Conservation (phyloP, 805 yeast genomes). For the Helenozyma baotianmanensis region DNA sequence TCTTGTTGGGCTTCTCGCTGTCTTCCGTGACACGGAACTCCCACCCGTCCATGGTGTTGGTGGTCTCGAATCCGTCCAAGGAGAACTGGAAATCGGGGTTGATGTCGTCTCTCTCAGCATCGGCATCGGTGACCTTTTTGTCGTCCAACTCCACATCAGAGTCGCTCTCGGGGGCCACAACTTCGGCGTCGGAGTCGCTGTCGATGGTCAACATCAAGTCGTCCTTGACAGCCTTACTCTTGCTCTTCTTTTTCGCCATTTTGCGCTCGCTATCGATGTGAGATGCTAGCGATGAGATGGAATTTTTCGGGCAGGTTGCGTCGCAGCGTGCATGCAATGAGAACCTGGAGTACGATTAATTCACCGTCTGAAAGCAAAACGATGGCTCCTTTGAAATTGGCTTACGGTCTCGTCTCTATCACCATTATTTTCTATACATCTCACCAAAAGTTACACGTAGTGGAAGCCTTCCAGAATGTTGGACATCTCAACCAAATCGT, state of each 20-base stretch:
- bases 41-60: slow-evolving; percentile 69
- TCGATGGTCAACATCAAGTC: slow-evolving; percentile 77
- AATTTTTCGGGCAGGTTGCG: slow-evolving; percentile 1
- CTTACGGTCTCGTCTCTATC: too few species aligned
- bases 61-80: slow-evolving; percentile 52
- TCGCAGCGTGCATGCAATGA: slow-evolving; percentile 6
- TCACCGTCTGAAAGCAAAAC: too few species aligned
- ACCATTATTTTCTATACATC: too few species aligned
- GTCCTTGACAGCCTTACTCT: slow-evolving; percentile 13
- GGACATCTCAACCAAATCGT: slow-evolving; percentile 24
- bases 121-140: slow-evolving; percentile 10
- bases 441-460: too few species aligned
- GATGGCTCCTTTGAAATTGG: too few species aligned
- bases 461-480: slow-evolving; percentile 21
- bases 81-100: slow-evolving; percentile 74
- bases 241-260: slow-evolving; percentile 13
- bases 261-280: too few species aligned
- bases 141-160: slow-evolving; percentile 23
- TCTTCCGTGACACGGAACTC: slow-evolving; percentile 57
- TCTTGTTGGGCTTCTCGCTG: slow-evolving; percentile 22
- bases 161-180: slow-evolving; percentile 11
- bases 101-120: slow-evolving; percentile 40
- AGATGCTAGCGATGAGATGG: background rate
- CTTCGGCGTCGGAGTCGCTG: slow-evolving; percentile 59
- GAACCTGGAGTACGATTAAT: too few species aligned